Evolutionary conservation across 306 rosid species (phyloP).

Genomic region (Carpinus fangiana): DNA sequence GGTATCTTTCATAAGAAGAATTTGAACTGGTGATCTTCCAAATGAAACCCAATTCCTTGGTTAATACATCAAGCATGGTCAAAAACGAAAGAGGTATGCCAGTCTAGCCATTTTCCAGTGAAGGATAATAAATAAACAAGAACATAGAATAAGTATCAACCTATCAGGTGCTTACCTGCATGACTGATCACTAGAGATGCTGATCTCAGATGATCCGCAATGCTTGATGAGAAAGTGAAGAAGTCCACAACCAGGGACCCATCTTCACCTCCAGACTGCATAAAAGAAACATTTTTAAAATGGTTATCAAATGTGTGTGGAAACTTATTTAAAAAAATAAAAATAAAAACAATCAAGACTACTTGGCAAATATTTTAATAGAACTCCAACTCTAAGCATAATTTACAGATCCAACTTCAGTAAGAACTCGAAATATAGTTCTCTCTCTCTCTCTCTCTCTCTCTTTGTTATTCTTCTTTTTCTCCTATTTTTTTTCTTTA

Average conservation of each 20-base stretch:
- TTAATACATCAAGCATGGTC: neutral
- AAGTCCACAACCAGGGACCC: slow-evolving; percentile 59
- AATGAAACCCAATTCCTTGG: neutral
- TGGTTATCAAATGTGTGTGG: neutral
- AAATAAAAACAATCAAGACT: too few species aligned
- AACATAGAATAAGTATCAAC: slow-evolving; percentile 1
- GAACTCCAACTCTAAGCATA: neutral
- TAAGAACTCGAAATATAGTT: neutral
- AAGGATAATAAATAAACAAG: neutral
- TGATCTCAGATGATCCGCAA: slow-evolving; percentile 72
- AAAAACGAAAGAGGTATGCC: neutral
- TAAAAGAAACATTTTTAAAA: neutral
- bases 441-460: neutral
- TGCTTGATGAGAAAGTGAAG: slow-evolving; percentile 89
- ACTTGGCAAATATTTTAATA: neutral
- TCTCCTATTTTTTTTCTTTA: neutral
- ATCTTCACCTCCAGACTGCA: slow-evolving; percentile 65
- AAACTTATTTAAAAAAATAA: neutral
- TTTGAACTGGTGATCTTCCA: neutral
- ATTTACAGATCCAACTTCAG: neutral
- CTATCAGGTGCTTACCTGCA: slow-evolving; percentile 50
- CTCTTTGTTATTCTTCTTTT: neutral
- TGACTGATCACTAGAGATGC: slow-evolving; percentile 91
- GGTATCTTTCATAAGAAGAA: neutral
- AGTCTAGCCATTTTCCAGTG: neutral